These are phyloP conservation scores for Coriaria nepalensis DNA, from an alignment of 306 rosid genomes.

Conservation along the genomic window DNA sequence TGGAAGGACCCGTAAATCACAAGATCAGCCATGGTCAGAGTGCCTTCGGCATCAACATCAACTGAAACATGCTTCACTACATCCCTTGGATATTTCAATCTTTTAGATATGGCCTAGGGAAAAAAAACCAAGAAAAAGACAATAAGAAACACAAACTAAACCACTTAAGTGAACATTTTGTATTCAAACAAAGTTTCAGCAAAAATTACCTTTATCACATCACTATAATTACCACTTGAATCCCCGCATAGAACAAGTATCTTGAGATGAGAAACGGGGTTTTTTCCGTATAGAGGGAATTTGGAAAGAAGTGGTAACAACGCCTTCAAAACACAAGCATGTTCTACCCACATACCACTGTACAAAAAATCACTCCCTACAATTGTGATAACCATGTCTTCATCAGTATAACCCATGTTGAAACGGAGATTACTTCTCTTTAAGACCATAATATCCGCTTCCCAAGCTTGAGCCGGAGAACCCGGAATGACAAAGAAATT, in stretches of 20 bases:
- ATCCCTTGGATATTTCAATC: conserved; percentile 68
- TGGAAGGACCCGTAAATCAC: conserved; percentile 80
- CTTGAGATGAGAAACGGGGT: conserved; percentile 36
- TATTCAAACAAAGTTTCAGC: conserved; percentile 1
- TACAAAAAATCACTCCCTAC: conserved; percentile 82
- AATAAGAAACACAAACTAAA: conserved; percentile 20
- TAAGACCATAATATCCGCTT: conserved; percentile 36
- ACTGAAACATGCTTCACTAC: conserved; percentile 57
- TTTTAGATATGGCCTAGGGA: conserved; percentile 51
- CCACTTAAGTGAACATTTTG: not conserved
- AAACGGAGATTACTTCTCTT: conserved; percentile 36
- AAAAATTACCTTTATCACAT: conserved; percentile 54
- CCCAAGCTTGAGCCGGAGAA: conserved; percentile 61
- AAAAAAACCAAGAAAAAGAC: conserved; percentile 12
- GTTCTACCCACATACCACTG: conserved; percentile 92
- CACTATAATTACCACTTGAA: conserved; percentile 53
- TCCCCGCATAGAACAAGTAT: conserved; percentile 61
- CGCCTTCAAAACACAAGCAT: conserved; percentile 68
- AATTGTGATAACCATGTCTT: conserved; percentile 58
- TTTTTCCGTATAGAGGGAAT: conserved; percentile 25
- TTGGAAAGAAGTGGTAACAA: conserved; percentile 46
- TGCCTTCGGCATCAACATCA: conserved; percentile 42
- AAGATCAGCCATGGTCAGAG: conserved; percentile 47
- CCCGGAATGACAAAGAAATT: conserved; percentile 87
- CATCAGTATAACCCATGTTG: conserved; percentile 46